Conservation (phyloP, 768 basidiomycete species). For the Boletus huronensis region DNA sequence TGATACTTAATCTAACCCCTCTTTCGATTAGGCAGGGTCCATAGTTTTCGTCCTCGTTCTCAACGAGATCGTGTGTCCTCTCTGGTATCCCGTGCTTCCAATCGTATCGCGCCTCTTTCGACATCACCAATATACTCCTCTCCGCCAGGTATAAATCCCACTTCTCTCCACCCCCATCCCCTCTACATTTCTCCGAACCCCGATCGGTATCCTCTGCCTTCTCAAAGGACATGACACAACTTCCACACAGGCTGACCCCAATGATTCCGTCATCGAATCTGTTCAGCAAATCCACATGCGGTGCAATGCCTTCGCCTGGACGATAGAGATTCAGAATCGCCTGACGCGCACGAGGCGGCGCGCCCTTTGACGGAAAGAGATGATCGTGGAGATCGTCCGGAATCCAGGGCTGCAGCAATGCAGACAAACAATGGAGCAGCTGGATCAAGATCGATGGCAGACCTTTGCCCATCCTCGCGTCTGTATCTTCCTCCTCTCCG, state of each 20-base stretch:
- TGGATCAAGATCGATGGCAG: conserved; percentile 54
- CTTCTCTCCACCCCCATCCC: background rate
- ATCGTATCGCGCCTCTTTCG: conserved; percentile 74
- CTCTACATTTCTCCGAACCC: background rate
- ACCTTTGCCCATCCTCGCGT: conserved; percentile 33
- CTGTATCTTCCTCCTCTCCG: conserved; percentile 9
- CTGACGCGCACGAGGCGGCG: conserved; percentile 58
- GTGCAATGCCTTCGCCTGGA: conserved; percentile 85
- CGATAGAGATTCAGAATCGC: conserved; percentile 87
- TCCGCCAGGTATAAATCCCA: conserved; percentile 69
- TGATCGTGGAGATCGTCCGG: conserved; percentile 48
- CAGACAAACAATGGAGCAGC: conserved; percentile 51
- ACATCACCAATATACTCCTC: conserved; percentile 72
- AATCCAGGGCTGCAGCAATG: conserved; percentile 47
- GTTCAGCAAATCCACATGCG: conserved; percentile 81
- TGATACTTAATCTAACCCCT: conserved; percentile 69
- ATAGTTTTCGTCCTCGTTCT: conserved; percentile 24
- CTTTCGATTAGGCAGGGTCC: conserved; percentile 44
- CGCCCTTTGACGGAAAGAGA: conserved; percentile 51
- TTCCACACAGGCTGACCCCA: conserved; percentile 77
- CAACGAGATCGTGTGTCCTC: conserved; percentile 57
- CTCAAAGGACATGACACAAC: conserved; percentile 78
- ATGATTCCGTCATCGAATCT: conserved; percentile 90
- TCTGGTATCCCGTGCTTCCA: conserved; percentile 89
- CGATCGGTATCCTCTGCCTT: conserved; percentile 12